Percentiles rank a stretch among this genome's conserved stretches.
Conservation (phyloP, 163 green algal genomes). For the Volvox carteri region DNA sequence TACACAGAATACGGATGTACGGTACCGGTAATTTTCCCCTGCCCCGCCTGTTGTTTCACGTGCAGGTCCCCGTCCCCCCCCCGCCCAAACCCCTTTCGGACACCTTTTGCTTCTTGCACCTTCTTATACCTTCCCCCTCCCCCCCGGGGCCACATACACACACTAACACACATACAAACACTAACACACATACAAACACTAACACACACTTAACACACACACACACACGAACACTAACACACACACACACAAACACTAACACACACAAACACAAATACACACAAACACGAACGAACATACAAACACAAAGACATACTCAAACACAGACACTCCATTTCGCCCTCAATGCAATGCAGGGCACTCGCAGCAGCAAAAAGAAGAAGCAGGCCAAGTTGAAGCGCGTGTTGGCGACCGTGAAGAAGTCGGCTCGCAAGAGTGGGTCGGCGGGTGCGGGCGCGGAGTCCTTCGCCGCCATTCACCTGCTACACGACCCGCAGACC, state of each 20-base stretch:
- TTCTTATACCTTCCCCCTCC: background rate
- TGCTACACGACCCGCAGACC: conserved; percentile 95
- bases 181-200: too few relatives aligned
- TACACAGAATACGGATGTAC: too few relatives aligned
- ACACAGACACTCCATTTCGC: background rate
- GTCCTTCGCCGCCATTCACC: conserved; percentile 94
- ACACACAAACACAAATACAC: too few relatives aligned
- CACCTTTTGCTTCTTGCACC: background rate
- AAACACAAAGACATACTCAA: too few relatives aligned
- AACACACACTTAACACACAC: background rate
- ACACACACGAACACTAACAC: background rate
- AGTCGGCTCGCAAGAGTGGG: conserved; percentile 66
- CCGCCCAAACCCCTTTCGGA: too few relatives aligned
- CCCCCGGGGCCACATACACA: background rate
- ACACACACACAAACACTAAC: too few relatives aligned
- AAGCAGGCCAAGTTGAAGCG: conserved; percentile 96
- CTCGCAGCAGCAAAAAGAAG: conserved; percentile 89
- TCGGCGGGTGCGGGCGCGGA: conserved; percentile 60
- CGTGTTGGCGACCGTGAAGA: conserved; percentile 88
- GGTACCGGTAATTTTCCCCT: too few relatives aligned
- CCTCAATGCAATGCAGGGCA: conserved; percentile 74
- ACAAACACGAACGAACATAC: too few relatives aligned
- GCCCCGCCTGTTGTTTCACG: too few relatives aligned
- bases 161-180: background rate
- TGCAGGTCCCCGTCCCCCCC: background rate